Evolutionary conservation across 2,329 filamentous ascomycete genomes (phyloP), one percentile per base, ranked within the genome.

Genomic region (Pestalotiopsis sp.): DNA sequence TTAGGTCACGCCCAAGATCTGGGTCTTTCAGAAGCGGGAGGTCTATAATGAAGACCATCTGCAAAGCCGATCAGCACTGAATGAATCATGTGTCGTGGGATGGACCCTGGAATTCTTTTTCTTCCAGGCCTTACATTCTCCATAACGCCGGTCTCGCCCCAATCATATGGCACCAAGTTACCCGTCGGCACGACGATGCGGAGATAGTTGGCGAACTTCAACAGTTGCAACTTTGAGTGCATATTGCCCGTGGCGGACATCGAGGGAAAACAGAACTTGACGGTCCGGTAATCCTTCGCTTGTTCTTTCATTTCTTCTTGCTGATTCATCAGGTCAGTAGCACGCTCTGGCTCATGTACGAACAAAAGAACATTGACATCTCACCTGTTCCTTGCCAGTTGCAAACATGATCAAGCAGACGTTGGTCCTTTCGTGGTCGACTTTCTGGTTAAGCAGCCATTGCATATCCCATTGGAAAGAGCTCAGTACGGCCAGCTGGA

Each of bases 141-240:
- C 90, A 97, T 92, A 2, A 90, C 81, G 6, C 93, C 93, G 2
- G 85, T 87, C 78, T 97, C 93, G 11, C 95, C 95, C 95, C 96
- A 98, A 73, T 99, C 95, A 74, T 93, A 94, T 7, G 89, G 85
- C 13, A 92, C 90, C 63, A 98, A 83, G 74, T 99, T 99, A 1
- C 94, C 96, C 3, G 92, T 95, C 0, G 96, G 94, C 2, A 98
- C 84, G 1, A 92, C 95, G 59, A 99, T 85, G 6, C 96, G 89
- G 17, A 98, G 80, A 77, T 94, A 90, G 1, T 81, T 81, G 0
- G 87, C 81, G 73, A 94, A 93, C 74, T 94, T 95, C n/a, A 98
- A 85, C 1, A 98, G 81, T 87, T 97, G 95, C 58, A 98, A 84
- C 77, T 99, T 98, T 64, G 94, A 97, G 79, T 98, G 96, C 94